phyloP scores from a whole-genome alignment of 441 rosid species.

The Sinapis alba region DNA sequence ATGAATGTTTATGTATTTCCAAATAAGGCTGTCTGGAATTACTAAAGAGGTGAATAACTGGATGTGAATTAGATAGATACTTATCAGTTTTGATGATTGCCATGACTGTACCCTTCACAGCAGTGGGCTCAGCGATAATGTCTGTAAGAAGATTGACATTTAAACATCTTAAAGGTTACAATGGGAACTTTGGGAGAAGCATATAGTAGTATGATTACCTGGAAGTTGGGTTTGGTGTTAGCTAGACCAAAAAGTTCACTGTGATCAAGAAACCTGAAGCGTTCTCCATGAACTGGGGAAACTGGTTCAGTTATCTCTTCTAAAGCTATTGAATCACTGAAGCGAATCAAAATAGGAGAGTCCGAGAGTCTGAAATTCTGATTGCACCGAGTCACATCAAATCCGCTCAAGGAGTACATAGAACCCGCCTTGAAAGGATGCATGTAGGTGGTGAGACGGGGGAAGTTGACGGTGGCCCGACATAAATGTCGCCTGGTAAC shows the following conservation, averaged over 20 bases:
- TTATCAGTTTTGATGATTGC: neutral
- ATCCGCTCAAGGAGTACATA: no score
- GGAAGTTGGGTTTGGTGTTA: neutral
- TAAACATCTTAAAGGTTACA: neutral
- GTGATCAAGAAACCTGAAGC: neutral
- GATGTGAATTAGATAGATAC: neutral
- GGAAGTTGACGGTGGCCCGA: neutral
- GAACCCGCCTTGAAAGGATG: no score
- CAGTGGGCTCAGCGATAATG: neutral
- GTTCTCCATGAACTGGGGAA: neutral
- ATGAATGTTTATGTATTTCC: neutral
- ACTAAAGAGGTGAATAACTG: neutral
- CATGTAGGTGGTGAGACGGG: neutral
- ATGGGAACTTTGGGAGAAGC: neutral
- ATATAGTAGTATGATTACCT: neutral
- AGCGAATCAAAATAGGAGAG: neutral
- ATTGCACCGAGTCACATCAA: no score
- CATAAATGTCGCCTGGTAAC: neutral
- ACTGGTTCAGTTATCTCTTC: neutral
- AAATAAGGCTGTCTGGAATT: neutral
- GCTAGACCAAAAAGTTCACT: neutral
- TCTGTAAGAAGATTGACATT: neutral
- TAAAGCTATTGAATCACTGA: neutral
- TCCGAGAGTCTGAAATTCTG: no score
- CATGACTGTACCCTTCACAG: neutral